These are phyloP conservation scores for Nemania sp. DNA, from an alignment of 2,329 filamentous ascomycete species.

Conservation along the genomic window DNA sequence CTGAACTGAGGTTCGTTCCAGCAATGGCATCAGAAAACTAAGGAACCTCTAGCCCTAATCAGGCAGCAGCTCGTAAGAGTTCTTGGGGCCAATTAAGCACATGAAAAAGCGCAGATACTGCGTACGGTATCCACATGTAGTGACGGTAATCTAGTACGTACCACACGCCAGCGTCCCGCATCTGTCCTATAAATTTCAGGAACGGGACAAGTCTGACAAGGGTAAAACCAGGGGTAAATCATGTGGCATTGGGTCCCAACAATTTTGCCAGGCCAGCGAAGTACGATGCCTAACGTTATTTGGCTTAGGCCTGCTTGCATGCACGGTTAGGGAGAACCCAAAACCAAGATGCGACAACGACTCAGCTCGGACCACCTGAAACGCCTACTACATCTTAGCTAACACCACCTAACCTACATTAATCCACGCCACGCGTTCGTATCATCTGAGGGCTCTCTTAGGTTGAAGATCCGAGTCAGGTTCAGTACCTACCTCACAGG, in stretches of 20 bases:
- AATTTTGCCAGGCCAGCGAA: not conserved
- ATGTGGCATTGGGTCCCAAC: constrained; percentile 17
- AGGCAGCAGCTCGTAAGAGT: not conserved
- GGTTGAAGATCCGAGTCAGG: no score
- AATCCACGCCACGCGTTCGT: no score
- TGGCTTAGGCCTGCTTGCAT: not conserved
- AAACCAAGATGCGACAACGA: constrained; percentile 26
- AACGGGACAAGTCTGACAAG: constrained; percentile 21
- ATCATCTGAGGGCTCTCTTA: no score
- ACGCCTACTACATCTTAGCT: constrained; percentile 24
- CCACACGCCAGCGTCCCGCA: not conserved
- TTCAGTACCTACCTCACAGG: no score
- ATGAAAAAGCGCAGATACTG: not conserved
- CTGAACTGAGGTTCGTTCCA: not conserved
- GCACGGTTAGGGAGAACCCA: constrained; percentile 8
- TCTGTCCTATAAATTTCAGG: constrained; percentile 13
- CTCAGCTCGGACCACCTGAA: constrained; percentile 13
- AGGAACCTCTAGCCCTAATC: constrained; percentile 1
- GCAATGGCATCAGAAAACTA: not conserved
- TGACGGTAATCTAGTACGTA: no score
- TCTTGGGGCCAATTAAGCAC: not conserved
- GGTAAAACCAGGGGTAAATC: constrained; percentile 24
- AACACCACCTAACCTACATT: no score
- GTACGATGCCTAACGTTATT: constrained; percentile 10
- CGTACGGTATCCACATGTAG: no score